Base-by-base conservation (phyloP, 2,329 filamentous ascomycete genomes). In the Stagonosporopsis cucurbitacearum region DNA sequence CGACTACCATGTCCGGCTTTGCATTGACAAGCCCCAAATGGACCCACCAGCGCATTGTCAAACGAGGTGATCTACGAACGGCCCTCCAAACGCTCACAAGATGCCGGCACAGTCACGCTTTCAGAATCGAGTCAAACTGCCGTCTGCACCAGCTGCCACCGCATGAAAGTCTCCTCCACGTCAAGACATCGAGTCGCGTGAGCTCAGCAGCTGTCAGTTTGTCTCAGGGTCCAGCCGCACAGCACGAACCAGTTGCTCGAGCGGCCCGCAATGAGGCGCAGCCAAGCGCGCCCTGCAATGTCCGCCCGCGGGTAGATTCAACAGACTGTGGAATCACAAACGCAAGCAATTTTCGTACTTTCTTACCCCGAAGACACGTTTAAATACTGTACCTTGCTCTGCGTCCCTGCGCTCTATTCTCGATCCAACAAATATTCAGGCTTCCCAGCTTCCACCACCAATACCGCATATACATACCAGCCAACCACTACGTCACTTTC, bases 401-500 rank as follows among this genome's bases (percentile, higher is more conserved):
- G n/a, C 40, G 13, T n/a, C 20, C 17, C 15, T 20, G 44, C 15
- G 15, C 17, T 30, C 41, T 32, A 4, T 9, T 40, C 20, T 25
- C 9, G 2, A 23, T 20, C 19, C 35, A 37, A 17, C 35, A 37
- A 36, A 19, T n/a, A 6, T 5, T 19, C 19, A 22, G 4, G 6
- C 3, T 15, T 9, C 19, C 20, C 9, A 23, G 13, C 20, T 11
- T 2, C 19, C 19, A 17, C 13, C 19, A 40, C 22, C 9, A 40
- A 37, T 32, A 37, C 35, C 4, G 28, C 39, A 8, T n/a, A 15
- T 17, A 45, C n/a, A 2, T 47, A 17, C 45, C 8, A 22, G 26
- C 22, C 40, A 32, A 45, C 39, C 52, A 46, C 46, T 41, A 57
- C 62, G 40, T 57, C 58, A 62, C 47, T 25, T 20, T 28, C n/a